phyloP scores from a whole-genome alignment of 257 asterid genomes.

The Solanum bulbocastanum region DNA sequence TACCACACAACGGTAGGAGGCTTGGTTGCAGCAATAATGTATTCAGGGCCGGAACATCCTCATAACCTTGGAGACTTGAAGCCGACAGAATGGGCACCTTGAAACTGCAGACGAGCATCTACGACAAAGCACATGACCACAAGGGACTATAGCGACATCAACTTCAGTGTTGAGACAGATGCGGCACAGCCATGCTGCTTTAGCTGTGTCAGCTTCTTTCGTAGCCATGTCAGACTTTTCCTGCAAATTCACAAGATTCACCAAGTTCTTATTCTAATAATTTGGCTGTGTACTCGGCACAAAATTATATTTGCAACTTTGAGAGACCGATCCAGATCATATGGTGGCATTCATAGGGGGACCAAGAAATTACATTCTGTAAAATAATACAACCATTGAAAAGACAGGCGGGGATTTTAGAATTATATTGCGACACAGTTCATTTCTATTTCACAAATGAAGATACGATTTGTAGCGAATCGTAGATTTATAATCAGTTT shows the following conservation, averaged over 20 bases:
- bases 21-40: not conserved
- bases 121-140: conserved; percentile 87
- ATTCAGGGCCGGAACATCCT: conserved; percentile 77
- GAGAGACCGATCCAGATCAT: not conserved
- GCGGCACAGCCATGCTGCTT: conserved; percentile 90
- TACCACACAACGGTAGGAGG: not conserved
- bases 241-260: conserved; percentile 30
- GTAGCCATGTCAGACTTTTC: conserved; percentile 70
- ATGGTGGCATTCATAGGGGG: not conserved
- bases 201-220: conserved; percentile 95
- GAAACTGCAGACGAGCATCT: conserved; percentile 91
- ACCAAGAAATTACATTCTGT: not conserved
- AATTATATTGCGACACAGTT: not conserved
- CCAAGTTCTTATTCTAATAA: not conserved
- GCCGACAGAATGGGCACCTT: conserved; percentile 90
- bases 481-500: not conserved
- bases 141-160: conserved; percentile 68
- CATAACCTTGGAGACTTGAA: conserved; percentile 64
- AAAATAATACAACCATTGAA: not conserved
- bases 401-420: not conserved
- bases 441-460: not conserved
- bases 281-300: not conserved
- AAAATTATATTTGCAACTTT: not conserved
- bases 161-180: conserved; percentile 81
- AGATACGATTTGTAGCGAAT: not conserved